A percentile compares a stretch with the other conserved stretches of the same genome.
Conservation (phyloP, 2,329 filamentous ascomycete genomes). For the Passalora sequoiae region DNA sequence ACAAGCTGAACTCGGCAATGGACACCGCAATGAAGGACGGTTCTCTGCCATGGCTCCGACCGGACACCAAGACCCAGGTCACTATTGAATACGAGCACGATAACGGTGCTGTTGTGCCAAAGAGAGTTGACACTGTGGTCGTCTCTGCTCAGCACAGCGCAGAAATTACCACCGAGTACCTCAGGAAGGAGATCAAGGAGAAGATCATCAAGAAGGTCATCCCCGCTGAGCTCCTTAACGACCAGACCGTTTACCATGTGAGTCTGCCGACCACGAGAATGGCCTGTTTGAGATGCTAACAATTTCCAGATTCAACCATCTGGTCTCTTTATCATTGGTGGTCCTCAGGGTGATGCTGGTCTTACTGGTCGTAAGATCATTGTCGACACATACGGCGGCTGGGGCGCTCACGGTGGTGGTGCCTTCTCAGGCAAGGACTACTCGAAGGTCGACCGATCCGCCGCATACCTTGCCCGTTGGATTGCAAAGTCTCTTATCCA, state of each 20-base stretch:
- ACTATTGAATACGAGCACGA: slow-evolving; percentile 99
- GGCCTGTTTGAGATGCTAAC: too few relatives aligned
- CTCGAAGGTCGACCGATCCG: slow-evolving; percentile 99
- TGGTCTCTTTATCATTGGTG: slow-evolving; percentile 97
- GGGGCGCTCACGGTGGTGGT: slow-evolving; percentile 99
- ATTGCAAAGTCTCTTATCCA: slow-evolving; percentile 96
- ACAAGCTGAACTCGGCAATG: slow-evolving; percentile 97
- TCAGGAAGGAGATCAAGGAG: slow-evolving; percentile 91
- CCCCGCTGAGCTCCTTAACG: slow-evolving; percentile 84
- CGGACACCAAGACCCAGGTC: slow-evolving; percentile 99
- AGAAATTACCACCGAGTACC: slow-evolving; percentile 81
- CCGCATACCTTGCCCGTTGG: slow-evolving; percentile 96
- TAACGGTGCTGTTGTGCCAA: slow-evolving; percentile 82
- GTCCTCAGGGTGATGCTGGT: slow-evolving; percentile 97
- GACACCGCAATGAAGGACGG: slow-evolving; percentile 81
- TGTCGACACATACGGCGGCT: slow-evolving; percentile 98
- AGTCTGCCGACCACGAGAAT: slow-evolving; percentile 39
- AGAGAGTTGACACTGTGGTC: slow-evolving; percentile 93
- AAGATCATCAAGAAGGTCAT: slow-evolving; percentile 97
- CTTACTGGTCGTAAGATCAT: slow-evolving; percentile 99
- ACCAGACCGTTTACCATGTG: slow-evolving; percentile 92
- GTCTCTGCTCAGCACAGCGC: slow-evolving; percentile 91
- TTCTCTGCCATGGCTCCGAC: slow-evolving; percentile 84
- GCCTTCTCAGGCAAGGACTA: slow-evolving; percentile 99
- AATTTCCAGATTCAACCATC: slow-evolving; percentile 79